Conservation (phyloP, 2,329 filamentous ascomycete species). For the Acrocalymma vagum region DNA sequence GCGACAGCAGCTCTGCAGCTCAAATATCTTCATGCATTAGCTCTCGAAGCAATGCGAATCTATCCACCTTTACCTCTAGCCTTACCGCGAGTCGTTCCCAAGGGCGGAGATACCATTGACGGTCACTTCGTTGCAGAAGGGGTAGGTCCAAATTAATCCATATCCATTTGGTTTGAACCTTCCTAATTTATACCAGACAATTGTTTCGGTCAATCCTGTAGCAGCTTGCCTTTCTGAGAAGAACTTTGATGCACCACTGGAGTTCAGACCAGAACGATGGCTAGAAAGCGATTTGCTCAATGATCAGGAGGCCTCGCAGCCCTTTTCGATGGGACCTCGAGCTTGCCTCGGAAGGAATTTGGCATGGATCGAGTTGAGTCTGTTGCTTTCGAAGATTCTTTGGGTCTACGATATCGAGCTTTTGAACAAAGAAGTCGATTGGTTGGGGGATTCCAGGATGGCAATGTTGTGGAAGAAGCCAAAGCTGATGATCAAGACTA, state of each 20-base stretch:
- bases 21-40: constrained; percentile 24
- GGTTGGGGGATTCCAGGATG: constrained; percentile 15
- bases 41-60: constrained; percentile 25
- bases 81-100: constrained; percentile 15
- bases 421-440: constrained; percentile 1
- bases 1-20: constrained; percentile 12
- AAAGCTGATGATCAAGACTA: constrained; percentile 13
- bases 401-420: constrained; percentile 50
- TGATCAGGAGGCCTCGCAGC: constrained; percentile 15
- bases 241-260: constrained; percentile 32
- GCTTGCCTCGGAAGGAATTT: constrained; percentile 28
- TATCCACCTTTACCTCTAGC: constrained; percentile 27
- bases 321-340: constrained; percentile 26
- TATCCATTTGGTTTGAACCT: neutral
- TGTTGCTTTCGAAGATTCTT: constrained; percentile 48
- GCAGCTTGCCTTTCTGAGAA: neutral
- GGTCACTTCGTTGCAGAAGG: constrained; percentile 20
- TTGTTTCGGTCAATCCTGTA: constrained; percentile 22
- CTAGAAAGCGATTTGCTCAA: constrained; percentile 16
- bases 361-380: constrained; percentile 36
- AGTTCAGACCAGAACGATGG: constrained; percentile 40
- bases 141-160: constrained; percentile 20
- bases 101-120: constrained; percentile 15
- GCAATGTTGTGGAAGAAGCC: constrained; percentile 23
- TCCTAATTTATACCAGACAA: constrained; percentile 18